Evolutionary conservation across 768 basidiomycete species (phyloP), one percentile per base, ranked within the genome.

Genomic region (Phanerodontia chrysosporium): DNA sequence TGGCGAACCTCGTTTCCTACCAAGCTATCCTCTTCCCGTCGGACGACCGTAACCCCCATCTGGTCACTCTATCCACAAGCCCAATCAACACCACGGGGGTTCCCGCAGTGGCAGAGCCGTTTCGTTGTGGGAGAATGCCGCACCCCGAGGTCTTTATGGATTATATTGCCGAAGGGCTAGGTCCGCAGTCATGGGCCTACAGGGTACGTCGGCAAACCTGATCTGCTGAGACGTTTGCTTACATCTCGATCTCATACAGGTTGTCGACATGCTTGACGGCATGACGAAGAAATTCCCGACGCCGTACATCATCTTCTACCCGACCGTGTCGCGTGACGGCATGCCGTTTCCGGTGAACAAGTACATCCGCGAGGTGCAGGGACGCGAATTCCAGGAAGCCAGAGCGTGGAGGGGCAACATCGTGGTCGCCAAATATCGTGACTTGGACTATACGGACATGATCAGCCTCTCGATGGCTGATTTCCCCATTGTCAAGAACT

Each of bases 91-190:
- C 49, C 27, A 16, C 21, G 1, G 18, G 42, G 4, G 29, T 29
- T 6, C 28, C 13, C n/a, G 10, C 39, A 16, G 25, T 28, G 54
- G 59, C 64, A 51, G 64, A 65, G 51, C 76, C 76, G 45, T 69
- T 74, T 57, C 72, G 78, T 28, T 78, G 79, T 30, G 73, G 83
- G 48, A 84, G 86, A 54, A 81, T 89, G 77, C 90, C 90, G 0
- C 90, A 92, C 70, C 90, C 90, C 12, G 89, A 92, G 70, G 82
- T 89, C 44, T 83, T 88, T 68, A 92, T 92, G 90, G 89, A 92
- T 72, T 89, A 86, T 72, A 85, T 92, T 65, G 89, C 87, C 67
- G 88, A 91, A 73, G 80, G 82, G 55, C 77, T 83, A 59, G 86
- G 85, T 30, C 73, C 83, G 18, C 80, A 84, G 58, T 82, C 85